Conservation (phyloP, 1,284 basidiomycete genomes). For the Ganoderma leucocontextum region DNA sequence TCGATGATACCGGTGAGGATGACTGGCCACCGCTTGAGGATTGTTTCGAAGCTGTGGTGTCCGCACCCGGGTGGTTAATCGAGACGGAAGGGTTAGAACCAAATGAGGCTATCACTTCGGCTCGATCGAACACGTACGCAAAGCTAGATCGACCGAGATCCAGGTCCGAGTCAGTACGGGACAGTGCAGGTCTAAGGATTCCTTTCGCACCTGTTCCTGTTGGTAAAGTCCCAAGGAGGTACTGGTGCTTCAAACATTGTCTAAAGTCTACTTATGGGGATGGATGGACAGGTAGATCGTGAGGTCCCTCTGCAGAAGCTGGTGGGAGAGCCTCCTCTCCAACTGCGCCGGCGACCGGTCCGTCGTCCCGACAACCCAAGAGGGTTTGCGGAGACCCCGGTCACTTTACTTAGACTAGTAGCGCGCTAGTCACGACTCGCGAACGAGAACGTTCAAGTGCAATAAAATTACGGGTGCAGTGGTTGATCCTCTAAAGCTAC, state of each 20-base stretch:
- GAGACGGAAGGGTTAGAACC: neutral
- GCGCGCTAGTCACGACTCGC: no score
- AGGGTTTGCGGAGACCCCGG: no score
- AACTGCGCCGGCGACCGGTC: neutral
- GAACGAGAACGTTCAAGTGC: neutral
- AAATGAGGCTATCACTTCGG: neutral
- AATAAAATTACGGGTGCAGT: conserved; percentile 24
- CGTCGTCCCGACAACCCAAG: neutral
- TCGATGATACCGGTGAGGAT: conserved; percentile 87
- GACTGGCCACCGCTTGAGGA: conserved; percentile 84
- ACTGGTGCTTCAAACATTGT: conserved; percentile 36
- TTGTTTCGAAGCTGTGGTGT: conserved; percentile 59
- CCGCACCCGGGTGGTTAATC: neutral
- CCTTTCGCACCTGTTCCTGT: conserved; percentile 30
- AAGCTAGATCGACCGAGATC: conserved; percentile 28
- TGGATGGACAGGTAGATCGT: neutral
- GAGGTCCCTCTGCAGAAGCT: neutral
- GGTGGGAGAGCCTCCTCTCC: neutral
- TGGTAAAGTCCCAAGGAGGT: conserved; percentile 37
- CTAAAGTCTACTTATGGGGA: neutral
- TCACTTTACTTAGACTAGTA: no score
- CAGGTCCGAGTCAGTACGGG: conserved; percentile 1
- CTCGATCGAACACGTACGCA: conserved; percentile 28
- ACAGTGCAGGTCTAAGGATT: neutral
- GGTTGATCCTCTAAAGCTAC: conserved; percentile 22